These are phyloP conservation scores for Capsella rubella DNA, from an alignment of 441 rosid genomes.

Conservation along the genomic window DNA sequence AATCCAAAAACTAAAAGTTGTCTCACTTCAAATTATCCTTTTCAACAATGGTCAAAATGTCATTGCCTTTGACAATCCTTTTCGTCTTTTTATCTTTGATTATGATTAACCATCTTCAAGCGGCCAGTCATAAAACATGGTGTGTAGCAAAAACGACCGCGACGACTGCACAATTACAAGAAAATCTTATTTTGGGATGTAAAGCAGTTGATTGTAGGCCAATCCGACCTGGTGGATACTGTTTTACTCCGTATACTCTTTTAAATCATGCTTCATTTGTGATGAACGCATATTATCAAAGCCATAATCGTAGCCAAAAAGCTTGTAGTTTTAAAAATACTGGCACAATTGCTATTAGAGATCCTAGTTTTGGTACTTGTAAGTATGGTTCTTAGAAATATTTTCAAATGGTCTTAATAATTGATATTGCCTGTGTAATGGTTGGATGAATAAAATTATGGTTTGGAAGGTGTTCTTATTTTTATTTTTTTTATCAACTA, in stretches of 20 bases:
- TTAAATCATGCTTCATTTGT: background rate
- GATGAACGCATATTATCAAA: slow-evolving; percentile 5
- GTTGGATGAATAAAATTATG: no score
- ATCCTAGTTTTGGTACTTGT: background rate
- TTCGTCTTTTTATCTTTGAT: background rate
- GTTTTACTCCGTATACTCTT: background rate
- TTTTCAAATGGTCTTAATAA: no score
- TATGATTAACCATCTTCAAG: background rate
- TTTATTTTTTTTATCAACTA: no score
- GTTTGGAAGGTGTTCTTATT: no score
- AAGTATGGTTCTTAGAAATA: no score
- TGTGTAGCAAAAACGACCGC: background rate
- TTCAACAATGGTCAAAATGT: background rate
- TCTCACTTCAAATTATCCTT: no score
- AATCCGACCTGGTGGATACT: background rate
- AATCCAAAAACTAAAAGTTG: no score
- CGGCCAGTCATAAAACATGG: background rate
- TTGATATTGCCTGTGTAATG: no score
- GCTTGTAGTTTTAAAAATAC: background rate
- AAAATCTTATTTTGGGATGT: background rate
- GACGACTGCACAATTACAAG: background rate
- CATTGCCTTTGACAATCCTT: background rate
- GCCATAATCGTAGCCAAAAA: background rate
- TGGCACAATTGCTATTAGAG: background rate
- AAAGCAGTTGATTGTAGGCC: slow-evolving; percentile 4